Evolutionary conservation across 2,329 filamentous ascomycete genomes (phyloP).

Genomic region (Seiridium unicorne): DNA sequence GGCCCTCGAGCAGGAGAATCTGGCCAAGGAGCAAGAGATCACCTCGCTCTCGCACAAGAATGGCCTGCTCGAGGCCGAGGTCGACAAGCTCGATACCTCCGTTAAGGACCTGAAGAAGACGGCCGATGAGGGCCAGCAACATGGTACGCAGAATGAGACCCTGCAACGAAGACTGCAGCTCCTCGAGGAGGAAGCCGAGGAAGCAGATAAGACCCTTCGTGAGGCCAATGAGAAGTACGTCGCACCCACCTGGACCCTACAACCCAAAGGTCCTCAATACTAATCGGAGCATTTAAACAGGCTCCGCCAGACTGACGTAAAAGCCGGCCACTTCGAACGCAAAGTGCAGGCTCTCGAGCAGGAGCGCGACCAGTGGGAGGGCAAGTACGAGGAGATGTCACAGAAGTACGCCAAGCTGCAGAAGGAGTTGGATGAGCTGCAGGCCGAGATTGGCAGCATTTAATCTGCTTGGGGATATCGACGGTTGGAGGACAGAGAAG

Average conservation of each 20-base stretch:
- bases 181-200: constrained; percentile 96
- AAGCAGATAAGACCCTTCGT: constrained; percentile 92
- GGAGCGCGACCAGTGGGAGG: constrained; percentile 90
- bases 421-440: constrained; percentile 90
- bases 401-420: constrained; percentile 82
- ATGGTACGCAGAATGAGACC: constrained; percentile 87
- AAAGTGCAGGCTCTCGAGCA: constrained; percentile 96
- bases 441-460: constrained; percentile 89
- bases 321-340: constrained; percentile 98
- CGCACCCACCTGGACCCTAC: constrained; percentile 11
- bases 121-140: constrained; percentile 77
- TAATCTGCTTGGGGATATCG: constrained; percentile 37
- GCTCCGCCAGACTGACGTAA: constrained; percentile 98
- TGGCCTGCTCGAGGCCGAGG: constrained; percentile 81
- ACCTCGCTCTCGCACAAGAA: constrained; percentile 96
- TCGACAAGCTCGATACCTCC: constrained; percentile 84
- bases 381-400: constrained; percentile 96
- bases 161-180: constrained; percentile 90
- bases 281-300: constrained; percentile 44
- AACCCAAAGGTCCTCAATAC: constrained; percentile 3
- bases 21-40: constrained; percentile 97
- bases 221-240: constrained; percentile 98
- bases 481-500: not conserved
- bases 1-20: constrained; percentile 87
- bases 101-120: constrained; percentile 87